phyloP scores from a whole-genome alignment of 768 basidiomycete genomes.

The Rickenella mellea region DNA sequence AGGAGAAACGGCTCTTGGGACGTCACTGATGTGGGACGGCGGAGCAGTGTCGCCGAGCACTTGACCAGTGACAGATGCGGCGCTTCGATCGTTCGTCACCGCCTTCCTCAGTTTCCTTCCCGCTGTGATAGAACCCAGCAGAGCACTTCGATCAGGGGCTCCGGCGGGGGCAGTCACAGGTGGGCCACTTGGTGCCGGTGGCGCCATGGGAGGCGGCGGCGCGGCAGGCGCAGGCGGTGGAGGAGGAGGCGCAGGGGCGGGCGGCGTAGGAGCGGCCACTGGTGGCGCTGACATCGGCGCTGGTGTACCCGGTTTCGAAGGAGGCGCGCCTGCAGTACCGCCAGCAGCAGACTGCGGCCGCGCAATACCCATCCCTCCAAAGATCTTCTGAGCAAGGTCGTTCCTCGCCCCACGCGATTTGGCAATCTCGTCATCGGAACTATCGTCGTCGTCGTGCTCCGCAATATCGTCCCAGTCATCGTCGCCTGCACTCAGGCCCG shows the following conservation, averaged over 20 bases:
- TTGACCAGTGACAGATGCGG: conserved; percentile 54
- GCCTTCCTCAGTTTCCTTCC: conserved; percentile 66
- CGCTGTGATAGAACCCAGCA: conserved; percentile 73
- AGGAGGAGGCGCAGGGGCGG: conserved; percentile 22
- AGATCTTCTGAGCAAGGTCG: conserved; percentile 71
- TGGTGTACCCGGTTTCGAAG: conserved; percentile 28
- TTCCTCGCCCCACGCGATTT: conserved; percentile 52
- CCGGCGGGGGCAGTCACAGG: conserved; percentile 23
- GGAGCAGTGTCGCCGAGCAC: conserved; percentile 71
- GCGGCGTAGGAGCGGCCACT: conserved; percentile 17
- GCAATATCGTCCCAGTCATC: conserved; percentile 83
- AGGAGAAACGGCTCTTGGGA: conserved; percentile 34
- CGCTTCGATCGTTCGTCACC: conserved; percentile 79
- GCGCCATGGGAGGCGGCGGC: conserved; percentile 16
- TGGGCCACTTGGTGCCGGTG: conserved; percentile 18
- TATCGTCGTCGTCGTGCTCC: conserved; percentile 61
- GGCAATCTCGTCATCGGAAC: conserved; percentile 73
- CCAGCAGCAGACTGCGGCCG: conserved; percentile 47
- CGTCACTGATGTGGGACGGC: conserved; percentile 55
- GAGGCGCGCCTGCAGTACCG: conserved; percentile 20
- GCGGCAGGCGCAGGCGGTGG: conserved; percentile 21
- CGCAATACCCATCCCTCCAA: conserved; percentile 55
- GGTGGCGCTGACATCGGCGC: conserved; percentile 27
- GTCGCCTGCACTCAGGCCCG: conserved; percentile 44
- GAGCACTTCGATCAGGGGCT: conserved; percentile 47